Conservation (phyloP, 1,284 basidiomycete genomes). For the Rhodotorula sp. region DNA sequence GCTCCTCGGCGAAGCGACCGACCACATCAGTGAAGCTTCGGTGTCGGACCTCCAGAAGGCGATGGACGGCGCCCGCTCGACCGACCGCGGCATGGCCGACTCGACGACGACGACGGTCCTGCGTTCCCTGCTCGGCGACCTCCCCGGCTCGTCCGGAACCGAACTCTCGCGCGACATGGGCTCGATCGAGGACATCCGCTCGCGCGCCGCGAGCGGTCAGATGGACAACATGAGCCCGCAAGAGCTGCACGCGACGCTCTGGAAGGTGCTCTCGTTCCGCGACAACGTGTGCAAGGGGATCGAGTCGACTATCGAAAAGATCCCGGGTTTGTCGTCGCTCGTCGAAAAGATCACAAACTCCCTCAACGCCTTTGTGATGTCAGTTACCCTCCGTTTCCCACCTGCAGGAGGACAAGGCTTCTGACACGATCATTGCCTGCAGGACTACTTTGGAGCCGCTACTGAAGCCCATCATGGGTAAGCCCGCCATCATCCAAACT, state of each 20-base stretch:
- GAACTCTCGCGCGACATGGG: constrained; percentile 68
- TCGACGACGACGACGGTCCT: constrained; percentile 35
- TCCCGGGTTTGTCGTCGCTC: constrained; percentile 60
- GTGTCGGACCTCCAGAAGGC: constrained; percentile 83
- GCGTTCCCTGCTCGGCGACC: constrained; percentile 46
- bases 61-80: constrained; percentile 56
- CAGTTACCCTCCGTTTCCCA: constrained; percentile 23
- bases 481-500: no score
- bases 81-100: constrained; percentile 28
- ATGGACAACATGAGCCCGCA: constrained; percentile 77
- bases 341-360: constrained; percentile 80
- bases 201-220: constrained; percentile 57
- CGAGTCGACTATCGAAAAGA: constrained; percentile 74
- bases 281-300: constrained; percentile 81
- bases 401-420: constrained; percentile 23
- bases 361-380: constrained; percentile 49
- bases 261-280: constrained; percentile 82
- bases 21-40: constrained; percentile 64
- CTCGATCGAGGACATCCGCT: constrained; percentile 67
- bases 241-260: constrained; percentile 76
- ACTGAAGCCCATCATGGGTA: constrained; percentile 27
- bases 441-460: constrained; percentile 3
- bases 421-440: constrained; percentile 15
- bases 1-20: constrained; percentile 44
- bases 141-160: constrained; percentile 59